Evolutionary conservation across 805 yeast species (phyloP).

Genomic region (Candida cerambycidarum): DNA sequence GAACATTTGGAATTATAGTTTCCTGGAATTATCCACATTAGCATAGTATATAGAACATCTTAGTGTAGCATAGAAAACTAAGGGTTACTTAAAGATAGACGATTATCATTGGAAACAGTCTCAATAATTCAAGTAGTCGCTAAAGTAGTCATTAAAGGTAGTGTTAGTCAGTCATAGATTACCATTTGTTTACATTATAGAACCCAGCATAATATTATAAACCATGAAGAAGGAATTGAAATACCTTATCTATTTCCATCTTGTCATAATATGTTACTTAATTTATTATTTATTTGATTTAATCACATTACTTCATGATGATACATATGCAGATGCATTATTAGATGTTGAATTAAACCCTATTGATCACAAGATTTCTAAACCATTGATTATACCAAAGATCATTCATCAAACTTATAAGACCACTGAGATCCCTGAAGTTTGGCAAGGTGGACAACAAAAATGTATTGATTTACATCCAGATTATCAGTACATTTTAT

Average conservation of each 20-base stretch:
- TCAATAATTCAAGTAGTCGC: too few species aligned
- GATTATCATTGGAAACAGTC: not conserved
- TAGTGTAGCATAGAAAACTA: too few species aligned
- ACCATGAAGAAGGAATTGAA: constrained; percentile 66
- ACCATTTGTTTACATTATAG: too few species aligned
- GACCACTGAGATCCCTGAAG: constrained; percentile 71
- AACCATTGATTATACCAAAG: constrained; percentile 71
- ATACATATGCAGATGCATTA: constrained; percentile 63
- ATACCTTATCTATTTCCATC: constrained; percentile 59
- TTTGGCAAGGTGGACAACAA: constrained; percentile 78
- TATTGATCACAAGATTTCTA: constrained; percentile 38
- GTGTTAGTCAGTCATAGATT: too few species aligned
- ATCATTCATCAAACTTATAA: constrained; percentile 94
- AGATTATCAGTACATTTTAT: constrained; percentile 80
- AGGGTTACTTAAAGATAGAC: too few species aligned
- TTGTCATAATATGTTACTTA: constrained; percentile 51
- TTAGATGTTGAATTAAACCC: constrained; percentile 63
- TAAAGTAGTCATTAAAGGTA: too few species aligned
- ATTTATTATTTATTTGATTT: constrained; percentile 70
- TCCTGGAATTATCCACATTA: not conserved
- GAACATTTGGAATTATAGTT: not conserved
- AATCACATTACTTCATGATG: constrained; percentile 72
- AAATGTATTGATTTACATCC: constrained; percentile 78
- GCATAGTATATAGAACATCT: too few species aligned
- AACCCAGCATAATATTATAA: not conserved